A percentile compares a stretch with the other conserved stretches of the same genome.
Conservation (phyloP, 1,139 yeast genomes). For the Nakaseomyces delphensis region DNA sequence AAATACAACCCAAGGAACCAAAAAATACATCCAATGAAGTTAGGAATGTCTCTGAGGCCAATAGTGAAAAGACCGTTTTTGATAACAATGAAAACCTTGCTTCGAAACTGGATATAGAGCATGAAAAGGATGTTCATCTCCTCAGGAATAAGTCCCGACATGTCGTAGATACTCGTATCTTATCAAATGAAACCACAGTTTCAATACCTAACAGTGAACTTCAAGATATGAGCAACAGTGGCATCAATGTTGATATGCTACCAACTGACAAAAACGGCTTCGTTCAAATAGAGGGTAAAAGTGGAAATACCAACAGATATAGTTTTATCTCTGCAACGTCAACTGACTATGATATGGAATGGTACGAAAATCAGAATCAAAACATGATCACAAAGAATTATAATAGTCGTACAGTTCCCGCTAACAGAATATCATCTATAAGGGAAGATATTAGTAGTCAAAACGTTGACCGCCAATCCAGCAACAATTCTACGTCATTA, state of each 20-base stretch:
- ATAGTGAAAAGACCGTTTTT: conserved; percentile 2
- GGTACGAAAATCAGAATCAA: conserved; percentile 12
- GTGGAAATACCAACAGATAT: conserved; percentile 23
- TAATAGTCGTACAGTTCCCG: not conserved
- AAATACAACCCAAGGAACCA: too few relatives aligned
- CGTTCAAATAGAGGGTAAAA: conserved; percentile 13
- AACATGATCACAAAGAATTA: conserved; percentile 4
- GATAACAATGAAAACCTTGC: not conserved
- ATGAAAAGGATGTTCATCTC: not conserved
- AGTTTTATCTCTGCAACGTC: conserved; percentile 29
- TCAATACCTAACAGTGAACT: not conserved
- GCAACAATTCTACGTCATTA: conserved; percentile 3
- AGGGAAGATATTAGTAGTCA: conserved; percentile 7
- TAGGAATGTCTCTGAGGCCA: conserved; percentile 1
- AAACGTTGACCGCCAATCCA: conserved; percentile 6
- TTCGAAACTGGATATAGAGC: not conserved
- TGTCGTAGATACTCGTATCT: not conserved
- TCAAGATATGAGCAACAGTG: conserved; percentile 10
- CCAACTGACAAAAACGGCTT: conserved; percentile 24
- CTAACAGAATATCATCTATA: not conserved
- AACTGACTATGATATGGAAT: conserved; percentile 25
- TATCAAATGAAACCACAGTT: not conserved
- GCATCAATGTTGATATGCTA: conserved; percentile 15
- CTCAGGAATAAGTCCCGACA: not conserved
- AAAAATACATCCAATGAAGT: not conserved